Evolutionary conservation across 1,284 basidiomycete genomes (phyloP).

Genomic region (Microbotryum scabiosae): DNA sequence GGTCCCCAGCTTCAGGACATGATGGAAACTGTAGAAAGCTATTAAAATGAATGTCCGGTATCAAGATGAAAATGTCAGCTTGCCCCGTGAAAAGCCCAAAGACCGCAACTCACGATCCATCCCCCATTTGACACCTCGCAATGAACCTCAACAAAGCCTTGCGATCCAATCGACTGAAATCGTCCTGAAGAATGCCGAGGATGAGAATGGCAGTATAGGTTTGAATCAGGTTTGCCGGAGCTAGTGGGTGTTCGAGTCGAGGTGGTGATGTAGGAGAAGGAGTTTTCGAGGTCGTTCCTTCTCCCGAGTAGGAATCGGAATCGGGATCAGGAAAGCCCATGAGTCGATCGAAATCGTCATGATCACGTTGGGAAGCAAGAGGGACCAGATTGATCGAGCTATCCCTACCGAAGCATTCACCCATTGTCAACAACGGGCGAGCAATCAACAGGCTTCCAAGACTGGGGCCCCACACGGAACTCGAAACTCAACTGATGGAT

Average conservation of each 20-base stretch:
- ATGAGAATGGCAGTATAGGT: slow-evolving; percentile 78
- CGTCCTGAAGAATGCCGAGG: slow-evolving; percentile 72
- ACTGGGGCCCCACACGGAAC: neutral
- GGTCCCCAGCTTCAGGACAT: slow-evolving; percentile 55
- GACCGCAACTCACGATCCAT: slow-evolving; percentile 60
- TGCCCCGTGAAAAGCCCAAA: neutral
- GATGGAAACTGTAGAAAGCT: slow-evolving; percentile 70
- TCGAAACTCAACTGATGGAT: too few species aligned
- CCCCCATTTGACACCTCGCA: slow-evolving; percentile 57
- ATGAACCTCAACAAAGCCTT: slow-evolving; percentile 57
- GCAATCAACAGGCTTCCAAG: too few species aligned
- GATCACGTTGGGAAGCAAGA: neutral
- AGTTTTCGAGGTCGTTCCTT: neutral
- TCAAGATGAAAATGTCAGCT: neutral
- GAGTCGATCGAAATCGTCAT: slow-evolving; percentile 1
- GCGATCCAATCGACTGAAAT: slow-evolving; percentile 59
- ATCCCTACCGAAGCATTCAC: neutral
- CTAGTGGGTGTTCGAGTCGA: slow-evolving; percentile 26
- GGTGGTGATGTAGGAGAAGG: neutral
- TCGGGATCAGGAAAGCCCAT: slow-evolving; percentile 1
- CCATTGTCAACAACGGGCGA: too few species aligned
- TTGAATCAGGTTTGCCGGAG: slow-evolving; percentile 77
- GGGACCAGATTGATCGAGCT: neutral
- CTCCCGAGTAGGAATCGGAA: neutral
- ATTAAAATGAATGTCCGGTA: slow-evolving; percentile 1